Base-by-base conservation (phyloP, 768 basidiomycete genomes). In the Termitomyces eurrhizus region DNA sequence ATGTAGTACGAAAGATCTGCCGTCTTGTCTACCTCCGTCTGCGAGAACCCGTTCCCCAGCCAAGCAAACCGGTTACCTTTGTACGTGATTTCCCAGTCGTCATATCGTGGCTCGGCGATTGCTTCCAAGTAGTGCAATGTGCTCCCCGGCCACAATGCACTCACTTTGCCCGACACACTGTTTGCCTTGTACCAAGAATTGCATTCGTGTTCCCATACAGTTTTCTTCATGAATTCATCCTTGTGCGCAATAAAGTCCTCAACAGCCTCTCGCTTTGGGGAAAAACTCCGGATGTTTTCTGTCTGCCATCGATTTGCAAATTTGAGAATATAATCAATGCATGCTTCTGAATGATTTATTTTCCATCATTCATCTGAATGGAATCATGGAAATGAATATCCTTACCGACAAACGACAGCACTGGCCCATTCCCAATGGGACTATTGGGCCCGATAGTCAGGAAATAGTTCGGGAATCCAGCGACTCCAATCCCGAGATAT, bases 391-490 rank as follows among this genome's bases (percentile, higher is more conserved):
- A 26, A 42, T 0, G 35, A 51, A 24, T 29, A 58, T 7, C 67
- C 67, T 58, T 55, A 73, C 74, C 74, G n/a, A 77, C 55, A 18
- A 62, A 68, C 54, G 63, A 61, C 14, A 77, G 62, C 7, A 77
- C 62, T 2, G 74, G 71, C 0, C 74, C 75, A 57, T 74, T 75
- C 29, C 71, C 74, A 26, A 75, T 64, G 2, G 74, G 73, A 63
- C 71, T 73, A 58, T 74, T 74, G 3, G 74, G 74, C 7, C 74
- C 75, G 37, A 69, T 52, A 8, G 70, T 63, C 33, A 69, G 62
- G 59, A 77, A 72, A 56, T 73, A 75, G 50, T 75, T 75, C 16
- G 74, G 74, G 61, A 72, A 75, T 1, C 68, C 72, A 14, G 73
- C 63, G 4, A 70, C 69, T 0, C 67, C 72, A 36, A 76, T 59